A percentile compares a stretch with the other conserved stretches of the same genome.
Evolutionary conservation across 176 grass and related monocot genomes (phyloP).

Genomic region (Carex pumila): DNA sequence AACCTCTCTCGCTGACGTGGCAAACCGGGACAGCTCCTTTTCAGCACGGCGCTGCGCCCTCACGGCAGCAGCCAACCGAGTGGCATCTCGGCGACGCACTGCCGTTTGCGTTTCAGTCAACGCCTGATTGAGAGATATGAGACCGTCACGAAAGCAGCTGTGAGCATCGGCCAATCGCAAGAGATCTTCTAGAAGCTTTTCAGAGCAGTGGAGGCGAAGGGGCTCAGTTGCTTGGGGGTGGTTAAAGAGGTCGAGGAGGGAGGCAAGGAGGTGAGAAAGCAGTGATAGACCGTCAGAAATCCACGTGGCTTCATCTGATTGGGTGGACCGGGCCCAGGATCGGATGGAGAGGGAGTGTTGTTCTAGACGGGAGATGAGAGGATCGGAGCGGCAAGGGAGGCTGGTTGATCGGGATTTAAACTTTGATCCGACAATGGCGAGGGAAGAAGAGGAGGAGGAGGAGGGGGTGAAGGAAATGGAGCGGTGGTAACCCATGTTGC

Average conservation of each 20-base stretch:
- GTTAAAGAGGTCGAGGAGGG: constrained; percentile 32
- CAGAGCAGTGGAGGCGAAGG: constrained; percentile 12
- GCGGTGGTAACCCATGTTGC: background rate
- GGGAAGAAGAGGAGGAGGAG: background rate
- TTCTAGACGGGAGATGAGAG: constrained; percentile 36
- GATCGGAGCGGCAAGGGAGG: constrained; percentile 56
- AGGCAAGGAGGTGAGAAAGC: constrained; percentile 13
- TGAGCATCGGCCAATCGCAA: constrained; percentile 45
- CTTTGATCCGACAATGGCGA: background rate
- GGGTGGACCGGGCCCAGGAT: constrained; percentile 3
- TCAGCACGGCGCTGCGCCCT: constrained; percentile 32
- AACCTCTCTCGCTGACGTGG: constrained; percentile 31
- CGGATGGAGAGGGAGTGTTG: constrained; percentile 23
- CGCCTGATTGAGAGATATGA: constrained; percentile 29
- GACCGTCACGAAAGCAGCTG: constrained; percentile 44
- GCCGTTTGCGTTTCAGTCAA: constrained; percentile 44
- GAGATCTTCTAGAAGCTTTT: constrained; percentile 51
- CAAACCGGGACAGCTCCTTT: constrained; percentile 37
- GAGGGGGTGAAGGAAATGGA: background rate
- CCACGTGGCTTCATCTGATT: constrained; percentile 13
- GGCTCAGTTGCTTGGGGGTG: constrained; percentile 49
- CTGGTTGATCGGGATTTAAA: constrained; percentile 29
- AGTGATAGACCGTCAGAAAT: constrained; percentile 13
- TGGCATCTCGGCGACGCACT: constrained; percentile 27
- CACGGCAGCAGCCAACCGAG: constrained; percentile 31